Base-by-base conservation (phyloP, 1,284 basidiomycete genomes). In the Leccinum huronense region DNA sequence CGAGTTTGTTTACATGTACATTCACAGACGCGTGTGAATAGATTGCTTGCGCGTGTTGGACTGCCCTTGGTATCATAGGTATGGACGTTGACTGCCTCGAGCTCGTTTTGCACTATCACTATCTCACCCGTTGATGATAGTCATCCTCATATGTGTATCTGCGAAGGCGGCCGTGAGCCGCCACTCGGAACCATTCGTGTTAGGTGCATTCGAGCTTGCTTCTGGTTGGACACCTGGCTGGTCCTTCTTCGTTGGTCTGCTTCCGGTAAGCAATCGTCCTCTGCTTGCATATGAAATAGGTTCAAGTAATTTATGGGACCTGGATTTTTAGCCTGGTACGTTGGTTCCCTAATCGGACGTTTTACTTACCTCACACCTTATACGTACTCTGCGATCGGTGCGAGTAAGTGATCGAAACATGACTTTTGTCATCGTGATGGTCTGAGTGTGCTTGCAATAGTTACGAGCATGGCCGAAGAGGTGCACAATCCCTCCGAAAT, bases 391-490 rank as follows among this genome's bases (percentile, higher is more conserved):
- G 83, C 80, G 3, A 81, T 84, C 54, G 84, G 84, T 61, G 85
- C 84, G 82, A 80, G 84, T 84, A 67, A 62, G 76, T 72, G 13
- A 36, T 51, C 19, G 3, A 27, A 11, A 36, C 42, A 5, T 11
- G 27, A 36, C 16, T 60, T 53, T 31, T 19, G 14, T 53, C 33
- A 23, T 23, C 23, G 23, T 23, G 23, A 14, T 58, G 8, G 1
- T 63, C 57, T 70, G 54, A 73, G 33, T 19, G 19, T 6, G 0
- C 11, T 48, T 55, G 45, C 2, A 30, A 53, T 56, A 86, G 84
- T 85, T 34, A 75, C 83, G 16, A 85, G 81, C 68, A 85, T 86
- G 82, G 84, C 86, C 1, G 88, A 89, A 72, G 87, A 90, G 72
- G 85, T 89, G 7, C 83, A 84, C 36, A 76, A 83, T 34, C 86